Percentiles rank a stretch among this genome's conserved stretches.
phyloP scores from a whole-genome alignment of 129 eudicot species.

The Pseudognaphalium luteoalbum region DNA sequence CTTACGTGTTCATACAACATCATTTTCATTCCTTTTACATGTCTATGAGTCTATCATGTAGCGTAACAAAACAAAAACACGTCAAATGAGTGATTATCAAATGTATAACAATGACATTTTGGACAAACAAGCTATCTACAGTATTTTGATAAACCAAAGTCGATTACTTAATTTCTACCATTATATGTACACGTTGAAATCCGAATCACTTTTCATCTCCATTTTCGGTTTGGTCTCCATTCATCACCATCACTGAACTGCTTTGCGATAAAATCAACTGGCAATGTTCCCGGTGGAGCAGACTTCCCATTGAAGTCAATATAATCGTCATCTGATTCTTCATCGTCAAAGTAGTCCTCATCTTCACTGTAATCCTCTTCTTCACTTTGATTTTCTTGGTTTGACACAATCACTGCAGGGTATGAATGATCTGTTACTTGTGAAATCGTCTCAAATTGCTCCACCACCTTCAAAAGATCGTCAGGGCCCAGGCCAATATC shows the following conservation, averaged over 20 bases:
- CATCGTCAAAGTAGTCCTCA: slow-evolving; percentile 31
- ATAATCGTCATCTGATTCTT: slow-evolving; percentile 33
- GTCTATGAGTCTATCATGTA: background rate
- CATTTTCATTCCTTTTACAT: background rate
- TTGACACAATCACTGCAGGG: slow-evolving; percentile 66
- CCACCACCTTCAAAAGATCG: slow-evolving; percentile 72
- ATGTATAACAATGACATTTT: background rate
- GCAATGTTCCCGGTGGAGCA: slow-evolving; percentile 66
- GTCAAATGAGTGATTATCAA: background rate
- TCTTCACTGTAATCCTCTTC: slow-evolving; percentile 36
- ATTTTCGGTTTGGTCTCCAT: slow-evolving; percentile 32
- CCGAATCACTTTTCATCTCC: slow-evolving; percentile 16
- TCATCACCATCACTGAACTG: slow-evolving; percentile 48
- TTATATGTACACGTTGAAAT: slow-evolving; percentile 1
- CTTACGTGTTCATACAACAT: background rate
- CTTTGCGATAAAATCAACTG: slow-evolving; percentile 60
- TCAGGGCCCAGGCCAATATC: slow-evolving; percentile 67
- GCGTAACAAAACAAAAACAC: background rate
- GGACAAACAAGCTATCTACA: background rate
- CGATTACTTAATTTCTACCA: background rate
- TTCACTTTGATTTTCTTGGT: slow-evolving; percentile 30
- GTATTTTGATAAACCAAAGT: background rate
- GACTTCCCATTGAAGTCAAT: slow-evolving; percentile 40
- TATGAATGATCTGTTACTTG: slow-evolving; percentile 84
- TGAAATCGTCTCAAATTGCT: slow-evolving; percentile 59